Conservation (phyloP, 805 yeast species). For the Candida railenensis region DNA sequence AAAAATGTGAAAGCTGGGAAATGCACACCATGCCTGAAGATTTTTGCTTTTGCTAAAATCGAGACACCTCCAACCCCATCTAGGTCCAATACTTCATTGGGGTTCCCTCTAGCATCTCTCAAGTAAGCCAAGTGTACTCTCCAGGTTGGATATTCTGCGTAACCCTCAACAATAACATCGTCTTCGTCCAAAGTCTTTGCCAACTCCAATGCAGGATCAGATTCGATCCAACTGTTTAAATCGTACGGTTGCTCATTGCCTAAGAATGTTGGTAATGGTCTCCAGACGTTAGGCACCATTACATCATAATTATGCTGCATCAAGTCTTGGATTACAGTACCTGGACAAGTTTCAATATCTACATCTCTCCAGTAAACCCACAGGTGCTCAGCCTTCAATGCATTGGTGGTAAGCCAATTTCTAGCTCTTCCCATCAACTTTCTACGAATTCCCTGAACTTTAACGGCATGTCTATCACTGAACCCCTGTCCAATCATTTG, state of each 20-base stretch:
- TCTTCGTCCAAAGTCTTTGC: conserved; percentile 69
- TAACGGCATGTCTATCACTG: conserved; percentile 80
- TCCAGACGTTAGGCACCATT: conserved; percentile 89
- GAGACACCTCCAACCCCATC: conserved; percentile 92
- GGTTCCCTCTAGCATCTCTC: conserved; percentile 59
- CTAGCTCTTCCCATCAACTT: conserved; percentile 86
- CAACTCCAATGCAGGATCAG: conserved; percentile 67
- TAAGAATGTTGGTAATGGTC: conserved; percentile 90
- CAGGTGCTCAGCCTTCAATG: conserved; percentile 78
- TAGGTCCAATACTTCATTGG: conserved; percentile 61
- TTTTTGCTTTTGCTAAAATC: conserved; percentile 68
- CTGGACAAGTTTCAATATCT: conserved; percentile 81
- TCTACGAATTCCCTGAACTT: conserved; percentile 81
- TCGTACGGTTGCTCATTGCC: conserved; percentile 94
- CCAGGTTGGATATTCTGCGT: conserved; percentile 85
- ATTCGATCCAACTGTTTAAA: conserved; percentile 94
- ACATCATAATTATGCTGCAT: conserved; percentile 72
- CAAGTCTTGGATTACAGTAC: conserved; percentile 68
- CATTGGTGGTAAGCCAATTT: conserved; percentile 75
- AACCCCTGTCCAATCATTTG: conserved; percentile 91
- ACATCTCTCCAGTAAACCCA: conserved; percentile 94
- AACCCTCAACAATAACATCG: conserved; percentile 86
- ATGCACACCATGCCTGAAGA: conserved; percentile 76
- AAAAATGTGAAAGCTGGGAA: conserved; percentile 83
- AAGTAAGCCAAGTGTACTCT: conserved; percentile 78